phyloP scores from a whole-genome alignment of 352 stramenopile genomes.

The Phytopythium helicoides region DNA sequence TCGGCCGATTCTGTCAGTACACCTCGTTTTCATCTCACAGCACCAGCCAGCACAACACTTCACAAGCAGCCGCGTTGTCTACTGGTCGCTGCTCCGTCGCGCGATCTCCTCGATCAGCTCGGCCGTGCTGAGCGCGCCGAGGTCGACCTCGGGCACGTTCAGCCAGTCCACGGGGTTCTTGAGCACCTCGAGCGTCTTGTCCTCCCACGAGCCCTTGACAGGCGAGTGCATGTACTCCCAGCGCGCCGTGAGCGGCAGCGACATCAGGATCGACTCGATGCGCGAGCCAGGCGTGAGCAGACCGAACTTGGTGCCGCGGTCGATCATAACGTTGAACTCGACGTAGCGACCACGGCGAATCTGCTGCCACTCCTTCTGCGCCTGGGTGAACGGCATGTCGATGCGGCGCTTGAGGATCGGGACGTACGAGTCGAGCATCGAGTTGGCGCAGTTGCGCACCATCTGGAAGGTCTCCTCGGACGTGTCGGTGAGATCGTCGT shows the following conservation, averaged over 20 bases:
- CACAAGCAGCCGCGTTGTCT: not conserved
- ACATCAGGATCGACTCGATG: slow-evolving; percentile 99
- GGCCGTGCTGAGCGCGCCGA: slow-evolving; percentile 67
- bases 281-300: slow-evolving; percentile 94
- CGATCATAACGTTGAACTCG: slow-evolving; percentile 99
- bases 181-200: slow-evolving; percentile 92
- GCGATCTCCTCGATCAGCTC: slow-evolving; percentile 78
- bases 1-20: not conserved
- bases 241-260: slow-evolving; percentile 94
- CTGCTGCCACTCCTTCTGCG: slow-evolving; percentile 98
- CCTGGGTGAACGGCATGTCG: slow-evolving; percentile 93
- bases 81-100: slow-evolving; percentile 43
- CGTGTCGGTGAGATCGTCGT: slow-evolving; percentile 96
- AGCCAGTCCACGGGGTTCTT: slow-evolving; percentile 95
- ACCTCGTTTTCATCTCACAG: not conserved
- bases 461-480: slow-evolving; percentile 87
- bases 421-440: slow-evolving; percentile 92
- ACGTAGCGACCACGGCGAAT: slow-evolving; percentile 96
- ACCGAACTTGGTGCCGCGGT: slow-evolving; percentile 98
- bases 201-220: slow-evolving; percentile 88
- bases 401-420: slow-evolving; percentile 96
- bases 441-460: slow-evolving; percentile 73
- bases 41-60: not conserved
- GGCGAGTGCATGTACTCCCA: slow-evolving; percentile 96
- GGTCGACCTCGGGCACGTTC: slow-evolving; percentile 70